Conservation (phyloP, 2,329 filamentous ascomycete species). For the Tolypocladium endophyticum region DNA sequence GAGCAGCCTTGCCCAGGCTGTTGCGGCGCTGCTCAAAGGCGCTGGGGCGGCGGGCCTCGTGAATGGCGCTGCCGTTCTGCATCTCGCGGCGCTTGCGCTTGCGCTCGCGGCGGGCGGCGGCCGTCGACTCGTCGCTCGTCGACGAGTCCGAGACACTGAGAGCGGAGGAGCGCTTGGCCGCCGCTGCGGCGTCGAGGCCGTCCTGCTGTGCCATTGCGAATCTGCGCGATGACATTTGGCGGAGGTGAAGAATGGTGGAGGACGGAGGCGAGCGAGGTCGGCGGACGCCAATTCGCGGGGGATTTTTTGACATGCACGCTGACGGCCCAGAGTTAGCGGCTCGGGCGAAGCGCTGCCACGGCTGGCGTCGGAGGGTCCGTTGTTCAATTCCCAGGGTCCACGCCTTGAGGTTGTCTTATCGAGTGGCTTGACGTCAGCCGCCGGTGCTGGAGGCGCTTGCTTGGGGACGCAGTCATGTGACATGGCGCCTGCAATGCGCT, state of each 20-base stretch:
- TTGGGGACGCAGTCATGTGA: neutral
- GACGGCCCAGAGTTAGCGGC: neutral
- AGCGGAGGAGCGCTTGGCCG: conserved; percentile 19
- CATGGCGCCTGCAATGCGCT: neutral
- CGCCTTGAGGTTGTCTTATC: neutral
- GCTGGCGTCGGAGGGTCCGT: neutral
- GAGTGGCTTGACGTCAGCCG: neutral
- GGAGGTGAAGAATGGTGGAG: neutral
- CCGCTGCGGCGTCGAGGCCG: conserved; percentile 11
- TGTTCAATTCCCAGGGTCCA: neutral
- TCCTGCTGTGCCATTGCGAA: conserved; percentile 18
- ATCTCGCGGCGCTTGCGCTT: conserved; percentile 8
- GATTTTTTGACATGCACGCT: neutral
- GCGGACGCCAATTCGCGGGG: neutral
- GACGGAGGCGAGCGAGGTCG: neutral
- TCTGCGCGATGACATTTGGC: neutral
- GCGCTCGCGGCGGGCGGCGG: conserved; percentile 12
- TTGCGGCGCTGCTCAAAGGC: conserved; percentile 32
- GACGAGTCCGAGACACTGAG: conserved; percentile 17
- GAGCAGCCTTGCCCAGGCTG: conserved; percentile 50
- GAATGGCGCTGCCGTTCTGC: conserved; percentile 10
- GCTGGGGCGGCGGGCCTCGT: conserved; percentile 11
- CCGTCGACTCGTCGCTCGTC: conserved; percentile 15
- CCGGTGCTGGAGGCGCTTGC: neutral
- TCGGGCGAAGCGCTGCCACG: neutral